phyloP scores from a whole-genome alignment of 495 filamentous ascomycete genomes.

The Thermochaetoides thermophila region DNA sequence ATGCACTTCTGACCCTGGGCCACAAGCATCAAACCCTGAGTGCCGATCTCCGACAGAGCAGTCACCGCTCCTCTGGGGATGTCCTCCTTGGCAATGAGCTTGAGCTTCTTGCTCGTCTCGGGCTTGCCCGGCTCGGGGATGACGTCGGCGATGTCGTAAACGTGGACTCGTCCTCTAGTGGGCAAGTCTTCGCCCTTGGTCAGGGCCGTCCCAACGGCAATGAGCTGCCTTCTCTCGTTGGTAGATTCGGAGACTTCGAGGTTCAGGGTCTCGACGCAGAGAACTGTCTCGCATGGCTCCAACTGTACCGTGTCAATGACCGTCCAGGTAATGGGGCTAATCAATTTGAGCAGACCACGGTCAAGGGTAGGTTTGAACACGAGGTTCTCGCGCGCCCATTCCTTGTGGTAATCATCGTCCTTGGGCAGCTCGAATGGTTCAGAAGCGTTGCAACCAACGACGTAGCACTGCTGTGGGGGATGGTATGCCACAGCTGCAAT shows the following conservation, averaged over 20 bases:
- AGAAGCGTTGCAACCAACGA: constrained; percentile 50
- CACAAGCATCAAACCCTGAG: constrained; percentile 77
- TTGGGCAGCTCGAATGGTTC: constrained; percentile 69
- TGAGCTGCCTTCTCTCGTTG: constrained; percentile 63
- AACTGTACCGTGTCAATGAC: constrained; percentile 60
- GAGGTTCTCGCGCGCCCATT: constrained; percentile 54
- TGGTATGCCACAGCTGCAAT: constrained; percentile 66
- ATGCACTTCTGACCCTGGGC: constrained; percentile 96
- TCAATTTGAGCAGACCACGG: constrained; percentile 53
- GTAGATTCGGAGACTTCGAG: constrained; percentile 84
- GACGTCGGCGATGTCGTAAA: constrained; percentile 82
- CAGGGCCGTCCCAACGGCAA: constrained; percentile 74
- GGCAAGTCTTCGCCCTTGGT: constrained; percentile 79
- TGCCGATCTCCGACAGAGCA: constrained; percentile 72
- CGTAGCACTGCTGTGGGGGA: constrained; percentile 54
- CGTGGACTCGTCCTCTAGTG: constrained; percentile 69
- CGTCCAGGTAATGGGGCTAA: constrained; percentile 60
- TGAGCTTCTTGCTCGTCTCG: constrained; percentile 70
- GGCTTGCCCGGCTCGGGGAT: constrained; percentile 76
- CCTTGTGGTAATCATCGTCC: constrained; percentile 66
- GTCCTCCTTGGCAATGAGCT: constrained; percentile 75
- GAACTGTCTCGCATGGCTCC: constrained; percentile 57
- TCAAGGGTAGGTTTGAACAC: constrained; percentile 52
- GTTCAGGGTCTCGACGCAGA: constrained; percentile 67
- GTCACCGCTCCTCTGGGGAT: constrained; percentile 86